Evolutionary conservation across 2,329 filamentous ascomycete species (phyloP), one percentile per base, ranked within the genome.

Genomic region (Pseudogymnoascus sp.): DNA sequence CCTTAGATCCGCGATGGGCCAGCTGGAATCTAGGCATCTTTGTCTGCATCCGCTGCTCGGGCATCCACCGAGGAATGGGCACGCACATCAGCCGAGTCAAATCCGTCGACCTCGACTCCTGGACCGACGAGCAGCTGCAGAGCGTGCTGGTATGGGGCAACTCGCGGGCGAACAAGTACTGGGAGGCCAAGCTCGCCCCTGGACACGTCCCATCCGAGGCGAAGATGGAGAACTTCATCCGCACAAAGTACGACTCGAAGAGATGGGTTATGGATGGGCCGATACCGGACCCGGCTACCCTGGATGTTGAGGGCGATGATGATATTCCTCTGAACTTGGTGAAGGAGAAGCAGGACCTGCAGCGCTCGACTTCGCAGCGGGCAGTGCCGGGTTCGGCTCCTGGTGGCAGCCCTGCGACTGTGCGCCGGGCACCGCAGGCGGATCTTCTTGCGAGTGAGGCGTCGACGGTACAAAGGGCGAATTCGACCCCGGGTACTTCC

Each of bases 221-320:
- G 69, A 99, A 99, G 83, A 97, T 99, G 71, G 95, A 99, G 83
- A 99, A 97, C 81, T 99, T 99, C 74, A 97, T 99, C 71, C 87
- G 95, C 69, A 99, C 96, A 64, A 99, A 99, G 78, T 99, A 99
- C 77, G 95, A 99, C 76, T 89, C 95, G 62, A 97, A 96, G 84
- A 84, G 96, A 78, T 99, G 95, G 95, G 89, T 92, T n/a, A 97
- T 97, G 93, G 95, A 99, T 66, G 95, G 95, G 1, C 87, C 87
- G 4, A 93, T 96, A 74, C 96, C 96, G 4, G 92, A 97, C 74
- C 95, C 96, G n/a, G 83, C 90, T 2, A 90, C 89, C 1, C 78
- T 99, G 61, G 91, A 96, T 74, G 86, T 80, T 13, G 90, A 91
- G 15, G 92, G 87, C 62, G 93, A 97, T 71, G 92, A 96, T 69